A percentile compares a stretch with the other conserved stretches of the same genome.
These are phyloP conservation scores for Arthrobotrys iridis DNA, from an alignment of 2,329 filamentous ascomycete species.

Conservation along the genomic window DNA sequence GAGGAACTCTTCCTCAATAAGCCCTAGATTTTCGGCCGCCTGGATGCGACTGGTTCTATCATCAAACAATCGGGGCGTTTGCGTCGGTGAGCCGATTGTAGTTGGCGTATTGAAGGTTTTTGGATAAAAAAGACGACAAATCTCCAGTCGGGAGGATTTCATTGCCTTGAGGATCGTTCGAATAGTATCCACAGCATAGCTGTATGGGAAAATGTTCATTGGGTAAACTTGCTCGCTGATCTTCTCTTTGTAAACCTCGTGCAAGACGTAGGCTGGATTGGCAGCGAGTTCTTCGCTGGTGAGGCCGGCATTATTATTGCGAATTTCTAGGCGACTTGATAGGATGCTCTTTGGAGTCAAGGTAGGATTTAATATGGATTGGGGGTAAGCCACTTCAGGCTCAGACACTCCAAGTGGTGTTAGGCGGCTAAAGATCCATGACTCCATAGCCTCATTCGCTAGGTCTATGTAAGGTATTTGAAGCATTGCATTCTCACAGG, in stretches of 20 bases:
- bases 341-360: not conserved
- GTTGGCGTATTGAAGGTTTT: not conserved
- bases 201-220: conserved; percentile 26
- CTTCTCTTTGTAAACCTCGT: conserved; percentile 12
- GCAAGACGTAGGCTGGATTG: not conserved
- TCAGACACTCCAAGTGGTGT: not conserved
- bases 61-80: not conserved
- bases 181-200: conserved; percentile 20
- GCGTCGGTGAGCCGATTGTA: not conserved
- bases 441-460: conserved; percentile 59
- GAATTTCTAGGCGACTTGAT: not conserved
- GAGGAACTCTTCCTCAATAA: not conserved
- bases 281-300: not conserved
- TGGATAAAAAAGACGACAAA: not conserved
- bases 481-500: conserved; percentile 59
- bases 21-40: not conserved
- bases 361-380: not conserved
- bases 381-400: not conserved
- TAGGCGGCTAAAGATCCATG: not conserved
- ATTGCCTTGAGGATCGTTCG: not conserved
- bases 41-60: not conserved
- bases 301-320: not conserved
- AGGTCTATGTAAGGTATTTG: conserved; percentile 59
- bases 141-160: not conserved
- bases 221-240: conserved; percentile 17